Evolutionary conservation across 2,329 filamentous ascomycete species (phyloP).

Genomic region (Ophiocordyceps unilateralis): DNA sequence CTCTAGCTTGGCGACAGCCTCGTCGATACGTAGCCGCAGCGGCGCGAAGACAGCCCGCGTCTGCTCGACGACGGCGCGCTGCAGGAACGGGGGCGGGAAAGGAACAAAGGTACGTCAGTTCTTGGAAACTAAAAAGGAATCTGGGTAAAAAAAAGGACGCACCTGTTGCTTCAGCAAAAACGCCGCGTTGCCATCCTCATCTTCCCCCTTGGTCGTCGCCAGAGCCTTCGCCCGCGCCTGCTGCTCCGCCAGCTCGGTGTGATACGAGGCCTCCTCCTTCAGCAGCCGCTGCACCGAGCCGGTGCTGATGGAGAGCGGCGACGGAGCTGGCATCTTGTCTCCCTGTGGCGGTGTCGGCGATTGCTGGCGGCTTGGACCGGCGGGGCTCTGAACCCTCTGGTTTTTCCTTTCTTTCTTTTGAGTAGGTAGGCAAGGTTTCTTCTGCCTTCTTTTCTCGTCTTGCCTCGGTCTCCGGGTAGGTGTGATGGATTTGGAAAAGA

Average conservation of each 20-base stretch:
- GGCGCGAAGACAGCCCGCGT: slow-evolving; percentile 69
- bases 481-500: too few relatives aligned
- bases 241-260: slow-evolving; percentile 67
- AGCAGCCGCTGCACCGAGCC: slow-evolving; percentile 66
- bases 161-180: slow-evolving; percentile 81
- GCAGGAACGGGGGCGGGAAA: slow-evolving; percentile 1
- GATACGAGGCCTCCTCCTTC: slow-evolving; percentile 83
- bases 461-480: too few relatives aligned
- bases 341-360: too few relatives aligned
- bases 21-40: slow-evolving; percentile 51
- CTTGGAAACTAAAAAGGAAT: too few relatives aligned
- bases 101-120: neutral
- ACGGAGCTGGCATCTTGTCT: slow-evolving; percentile 75
- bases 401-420: too few relatives aligned
- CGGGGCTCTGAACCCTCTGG: too few relatives aligned
- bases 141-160: slow-evolving; percentile 1
- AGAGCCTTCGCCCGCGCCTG: slow-evolving; percentile 53
- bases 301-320: slow-evolving; percentile 62
- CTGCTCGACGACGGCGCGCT: slow-evolving; percentile 73
- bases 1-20: slow-evolving; percentile 57
- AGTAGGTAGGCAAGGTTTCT: too few relatives aligned
- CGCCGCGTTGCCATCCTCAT: slow-evolving; percentile 54
- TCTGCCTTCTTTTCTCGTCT: too few relatives aligned
- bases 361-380: too few relatives aligned
- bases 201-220: slow-evolving; percentile 34